Conservation (phyloP, 129 eudicot species). For the Chrysanthemum seticuspe region DNA sequence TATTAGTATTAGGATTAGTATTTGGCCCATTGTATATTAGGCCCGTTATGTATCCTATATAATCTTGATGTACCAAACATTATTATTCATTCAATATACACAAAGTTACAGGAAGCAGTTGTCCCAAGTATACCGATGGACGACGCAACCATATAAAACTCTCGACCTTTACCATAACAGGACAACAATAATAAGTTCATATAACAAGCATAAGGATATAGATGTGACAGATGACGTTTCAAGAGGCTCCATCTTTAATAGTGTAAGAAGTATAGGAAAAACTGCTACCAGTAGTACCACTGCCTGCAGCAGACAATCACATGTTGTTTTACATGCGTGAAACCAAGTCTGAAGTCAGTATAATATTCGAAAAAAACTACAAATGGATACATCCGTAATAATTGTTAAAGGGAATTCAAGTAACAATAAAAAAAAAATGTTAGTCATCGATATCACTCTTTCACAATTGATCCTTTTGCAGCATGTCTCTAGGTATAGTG, state of each 20-base stretch:
- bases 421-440: too few species aligned
- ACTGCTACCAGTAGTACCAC: slow-evolving; percentile 48
- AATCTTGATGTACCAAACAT: too few species aligned
- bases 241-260: slow-evolving; percentile 30
- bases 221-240: slow-evolving; percentile 46
- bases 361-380: not conserved
- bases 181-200: slow-evolving; percentile 5
- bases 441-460: too few species aligned
- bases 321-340: not conserved
- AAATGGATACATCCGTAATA: too few species aligned
- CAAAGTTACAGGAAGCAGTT: slow-evolving; percentile 30
- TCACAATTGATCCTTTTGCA: too few species aligned
- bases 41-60: too few species aligned
- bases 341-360: not conserved
- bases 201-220: slow-evolving; percentile 5
- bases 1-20: too few species aligned
- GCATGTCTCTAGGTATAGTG: too few species aligned
- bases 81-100: too few species aligned
- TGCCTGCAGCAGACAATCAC: slow-evolving; percentile 47
- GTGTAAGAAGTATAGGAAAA: slow-evolving; percentile 28
- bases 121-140: slow-evolving; percentile 43
- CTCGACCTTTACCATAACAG: slow-evolving; percentile 57
- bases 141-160: slow-evolving; percentile 49
- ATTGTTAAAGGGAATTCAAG: too few species aligned
- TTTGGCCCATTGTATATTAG: too few species aligned